Base-by-base conservation (phyloP, 352 stramenopile species). In the Pythium folliculosum region DNA sequence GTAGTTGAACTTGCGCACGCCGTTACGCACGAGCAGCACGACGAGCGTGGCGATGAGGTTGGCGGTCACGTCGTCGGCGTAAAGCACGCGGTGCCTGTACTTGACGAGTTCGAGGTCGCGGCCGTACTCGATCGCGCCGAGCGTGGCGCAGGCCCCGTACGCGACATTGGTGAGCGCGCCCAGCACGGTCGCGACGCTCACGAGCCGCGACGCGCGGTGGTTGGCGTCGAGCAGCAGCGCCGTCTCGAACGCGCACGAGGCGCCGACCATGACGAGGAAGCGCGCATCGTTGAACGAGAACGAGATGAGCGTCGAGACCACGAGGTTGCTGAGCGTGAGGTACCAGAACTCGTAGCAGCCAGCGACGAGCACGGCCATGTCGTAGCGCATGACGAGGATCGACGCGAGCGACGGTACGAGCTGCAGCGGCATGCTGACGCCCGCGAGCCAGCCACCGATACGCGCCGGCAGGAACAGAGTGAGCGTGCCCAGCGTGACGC, bases 341-440 rank as follows among this genome's bases (percentile, higher is more conserved):
- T 63, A 71, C 65, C 65, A 71, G 22, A 71, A 71, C 65, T 66
- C 65, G 57, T 66, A 71, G 49, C 55, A 50, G 1, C 50, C 12
- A 5, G 43, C 23, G 12, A 66, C 30, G 1, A 71, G 65, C 27
- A 40, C 25, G 23, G n/a, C 65, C 25, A 66, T 49, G 37, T 71
- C 65, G 32, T 48, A 71, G 10, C 57, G 56, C 51, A 71, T 48
- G 19, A 12, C 51, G 21, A 72, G 43, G 3, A 72, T 5, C 51
- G 59, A 52, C 10, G 61, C 10, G 27, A 63, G 8, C 7, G 65
- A 66, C 21, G 65, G 57, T 9, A 71, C 25, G 9, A 71, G 40
- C 35, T 71, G 57, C n/a, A 71, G 63, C 21, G 63, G 63, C 63
- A 70, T 64, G 38, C 63, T 70, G 44, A 35, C 19, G 27, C 62